A percentile compares a stretch with the other conserved stretches of the same genome.
Evolutionary conservation across 2,329 filamentous ascomycete species (phyloP).

Genomic region (Metarhizium album): DNA sequence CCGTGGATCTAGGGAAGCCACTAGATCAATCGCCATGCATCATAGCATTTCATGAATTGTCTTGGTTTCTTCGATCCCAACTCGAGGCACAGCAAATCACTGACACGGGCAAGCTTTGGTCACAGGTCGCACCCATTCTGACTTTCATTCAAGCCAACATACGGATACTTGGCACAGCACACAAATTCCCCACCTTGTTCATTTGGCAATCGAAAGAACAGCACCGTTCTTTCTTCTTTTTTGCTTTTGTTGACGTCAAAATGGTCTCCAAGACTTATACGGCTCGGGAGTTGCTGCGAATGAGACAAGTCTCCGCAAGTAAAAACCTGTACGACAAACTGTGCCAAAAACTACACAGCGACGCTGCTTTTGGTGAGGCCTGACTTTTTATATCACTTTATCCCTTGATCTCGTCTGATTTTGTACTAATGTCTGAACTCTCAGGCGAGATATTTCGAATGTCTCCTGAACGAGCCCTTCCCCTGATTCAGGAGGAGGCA

Average conservation of each 20-base stretch:
- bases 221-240: slow-evolving; percentile 29
- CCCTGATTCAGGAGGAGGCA: slow-evolving; percentile 21
- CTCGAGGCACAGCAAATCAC: slow-evolving; percentile 18
- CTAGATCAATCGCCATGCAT: slow-evolving; percentile 13
- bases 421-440: not conserved
- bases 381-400: not conserved
- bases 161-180: slow-evolving; percentile 9
- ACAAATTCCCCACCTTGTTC: slow-evolving; percentile 28
- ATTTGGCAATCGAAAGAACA: slow-evolving; percentile 23
- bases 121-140: slow-evolving; percentile 23
- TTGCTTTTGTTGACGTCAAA: slow-evolving; percentile 25
- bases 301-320: slow-evolving; percentile 18
- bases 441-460: slow-evolving; percentile 23
- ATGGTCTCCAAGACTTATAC: slow-evolving; percentile 36
- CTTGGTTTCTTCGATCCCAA: slow-evolving; percentile 16
- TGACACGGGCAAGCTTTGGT: slow-evolving; percentile 19
- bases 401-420: not conserved
- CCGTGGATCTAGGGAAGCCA: slow-evolving; percentile 19
- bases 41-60: slow-evolving; percentile 10
- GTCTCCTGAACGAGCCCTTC: slow-evolving; percentile 15
- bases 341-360: slow-evolving; percentile 24
- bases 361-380: slow-evolving; percentile 30
- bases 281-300: slow-evolving; percentile 31
- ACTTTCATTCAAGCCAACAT: slow-evolving; percentile 21
- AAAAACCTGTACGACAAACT: slow-evolving; percentile 19